A percentile compares a stretch with the other conserved stretches of the same genome.
Evolutionary conservation across 495 filamentous ascomycete genomes (phyloP).

Genomic region (Alectoria sarmentosa): DNA sequence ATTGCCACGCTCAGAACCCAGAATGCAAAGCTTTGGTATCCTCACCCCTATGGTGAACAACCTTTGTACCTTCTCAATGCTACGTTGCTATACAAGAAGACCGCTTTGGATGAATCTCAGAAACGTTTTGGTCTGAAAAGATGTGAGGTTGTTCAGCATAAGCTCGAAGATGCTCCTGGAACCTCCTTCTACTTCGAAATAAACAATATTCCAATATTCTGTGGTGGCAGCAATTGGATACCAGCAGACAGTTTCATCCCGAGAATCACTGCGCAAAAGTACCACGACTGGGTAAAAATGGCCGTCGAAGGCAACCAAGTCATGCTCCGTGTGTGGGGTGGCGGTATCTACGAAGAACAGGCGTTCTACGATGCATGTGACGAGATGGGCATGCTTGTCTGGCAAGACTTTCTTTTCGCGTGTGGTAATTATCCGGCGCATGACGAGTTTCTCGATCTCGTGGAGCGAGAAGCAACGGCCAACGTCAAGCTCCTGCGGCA

Average conservation of each 20-base stretch:
- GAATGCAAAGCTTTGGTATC: conserved; percentile 72
- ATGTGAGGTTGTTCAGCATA: conserved; percentile 62
- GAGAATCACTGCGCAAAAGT: conserved; percentile 60
- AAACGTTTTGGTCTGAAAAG: conserved; percentile 70
- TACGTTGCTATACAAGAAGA: conserved; percentile 41
- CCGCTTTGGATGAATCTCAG: conserved; percentile 43
- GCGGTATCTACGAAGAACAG: conserved; percentile 68
- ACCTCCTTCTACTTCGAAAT: conserved; percentile 78
- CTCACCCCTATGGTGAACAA: conserved; percentile 68
- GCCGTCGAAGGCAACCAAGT: conserved; percentile 63
- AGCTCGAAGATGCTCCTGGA: conserved; percentile 59
- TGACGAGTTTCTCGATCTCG: conserved; percentile 58
- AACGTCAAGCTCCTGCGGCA: conserved; percentile 74
- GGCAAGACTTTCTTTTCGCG: conserved; percentile 81
- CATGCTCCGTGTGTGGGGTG: conserved; percentile 72
- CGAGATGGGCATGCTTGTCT: conserved; percentile 66
- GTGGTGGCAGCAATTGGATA: conserved; percentile 85
- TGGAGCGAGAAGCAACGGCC: conserved; percentile 64
- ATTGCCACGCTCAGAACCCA: conserved; percentile 49
- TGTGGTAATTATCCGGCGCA: conserved; percentile 76
- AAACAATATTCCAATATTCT: conserved; percentile 81
- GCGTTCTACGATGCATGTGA: conserved; percentile 70
- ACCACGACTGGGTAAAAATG: conserved; percentile 67
- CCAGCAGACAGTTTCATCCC: conserved; percentile 75
- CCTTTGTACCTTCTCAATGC: conserved; percentile 62